These are phyloP conservation scores for Ehretia macrophylla DNA, from an alignment of 257 asterid species.

Conservation along the genomic window DNA sequence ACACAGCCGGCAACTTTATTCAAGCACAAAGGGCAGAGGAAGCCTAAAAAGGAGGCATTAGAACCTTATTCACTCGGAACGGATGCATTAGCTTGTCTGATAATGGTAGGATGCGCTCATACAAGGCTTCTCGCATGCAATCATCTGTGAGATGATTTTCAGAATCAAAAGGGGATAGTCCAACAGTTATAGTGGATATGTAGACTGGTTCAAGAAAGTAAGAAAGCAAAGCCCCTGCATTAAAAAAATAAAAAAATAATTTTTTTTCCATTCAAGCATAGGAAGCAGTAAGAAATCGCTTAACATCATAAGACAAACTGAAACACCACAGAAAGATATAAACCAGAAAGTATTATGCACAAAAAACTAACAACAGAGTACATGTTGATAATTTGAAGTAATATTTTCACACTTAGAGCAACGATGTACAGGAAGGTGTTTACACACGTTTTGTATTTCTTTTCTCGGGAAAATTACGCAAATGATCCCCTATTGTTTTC, in stretches of 20 bases:
- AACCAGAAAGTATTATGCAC: no score
- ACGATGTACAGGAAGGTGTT: no score
- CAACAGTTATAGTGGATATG: conserved; percentile 65
- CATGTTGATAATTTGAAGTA: no score
- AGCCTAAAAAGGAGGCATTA: neutral
- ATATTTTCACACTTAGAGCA: no score
- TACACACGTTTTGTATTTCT: no score
- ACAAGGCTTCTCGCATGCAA: conserved; percentile 48
- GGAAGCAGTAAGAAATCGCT: neutral
- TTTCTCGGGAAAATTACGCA: no score
- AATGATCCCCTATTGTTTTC: no score
- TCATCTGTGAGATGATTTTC: conserved; percentile 21
- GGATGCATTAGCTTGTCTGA: conserved; percentile 55
- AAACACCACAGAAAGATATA: neutral
- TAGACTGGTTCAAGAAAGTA: conserved; percentile 74
- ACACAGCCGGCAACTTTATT: no score
- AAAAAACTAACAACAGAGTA: no score
- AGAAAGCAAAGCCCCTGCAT: conserved; percentile 82
- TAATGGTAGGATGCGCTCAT: conserved; percentile 53
- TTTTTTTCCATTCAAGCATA: neutral
- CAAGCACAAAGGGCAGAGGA: neutral
- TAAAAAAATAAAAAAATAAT: neutral
- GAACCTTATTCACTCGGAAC: conserved; percentile 68
- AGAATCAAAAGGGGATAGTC: conserved; percentile 40
- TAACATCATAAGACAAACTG: neutral